Base-by-base conservation (phyloP, 2,329 filamentous ascomycete species). In the Phyllosticta paracitricarpa region DNA sequence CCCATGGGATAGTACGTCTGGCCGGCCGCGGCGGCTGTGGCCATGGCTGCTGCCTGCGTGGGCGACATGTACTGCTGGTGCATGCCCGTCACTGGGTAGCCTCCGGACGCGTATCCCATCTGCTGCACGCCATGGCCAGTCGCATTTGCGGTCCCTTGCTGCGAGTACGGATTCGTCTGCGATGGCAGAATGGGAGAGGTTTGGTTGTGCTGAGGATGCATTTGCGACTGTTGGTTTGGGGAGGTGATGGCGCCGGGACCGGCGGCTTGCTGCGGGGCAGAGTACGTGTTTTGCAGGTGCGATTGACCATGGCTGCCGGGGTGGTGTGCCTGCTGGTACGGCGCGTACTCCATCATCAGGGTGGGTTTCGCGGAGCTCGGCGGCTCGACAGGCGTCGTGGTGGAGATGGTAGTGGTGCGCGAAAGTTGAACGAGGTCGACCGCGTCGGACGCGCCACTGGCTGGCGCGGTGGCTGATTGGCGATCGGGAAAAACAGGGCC, bases 41-140 rank as follows among this genome's bases (percentile, higher is more conserved):
- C 92, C 89, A 96, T 94, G 62, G 92, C 92, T 57, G 93, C 92
- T 14, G 91, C 91, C 74, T 96, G 90, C 55, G 91, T 90, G 22
- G 88, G 84, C 35, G 88, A 87, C 76, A 93, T 90, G 77, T 96
- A 95, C 77, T 96, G 96, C 24, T 77, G 77, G 63, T 80, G 78
- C 59, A 89, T 87, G 84, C 96, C 91, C 69, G 82, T 82, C 64
- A 88, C 81, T 62, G 92, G 88, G 62, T 84, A 87, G 72, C 91
- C 93, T 8, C 35, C 60, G 72, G 88, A 84, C 69, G 89, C 84
- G 75, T 96, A 97, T 77, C 86, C 90, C 82, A 87, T 89, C 76
- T 88, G 87, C 66, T 83, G 82, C 64, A 84, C 79, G 51, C 77
- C 73, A 58, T 84, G 83, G 57, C 79, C 78, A 67, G 86, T 71